Evolutionary conservation across 2,329 filamentous ascomycete species (phyloP).

Genomic region (Trichoderma aggressivum): DNA sequence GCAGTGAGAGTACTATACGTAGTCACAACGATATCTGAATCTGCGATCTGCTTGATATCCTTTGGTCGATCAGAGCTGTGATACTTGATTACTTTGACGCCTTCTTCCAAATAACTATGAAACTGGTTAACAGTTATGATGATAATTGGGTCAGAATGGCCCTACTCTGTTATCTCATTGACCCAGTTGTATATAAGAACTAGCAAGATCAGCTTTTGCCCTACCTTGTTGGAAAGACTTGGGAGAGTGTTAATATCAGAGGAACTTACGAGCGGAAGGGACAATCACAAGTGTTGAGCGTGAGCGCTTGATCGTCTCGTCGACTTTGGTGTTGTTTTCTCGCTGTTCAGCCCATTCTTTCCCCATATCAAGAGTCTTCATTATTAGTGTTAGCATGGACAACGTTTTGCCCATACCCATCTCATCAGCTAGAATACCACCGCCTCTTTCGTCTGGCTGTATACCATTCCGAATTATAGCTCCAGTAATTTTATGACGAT

Average conservation of each 20-base stretch:
- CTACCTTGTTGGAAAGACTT: not conserved
- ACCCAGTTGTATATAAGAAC: slow-evolving; percentile 42
- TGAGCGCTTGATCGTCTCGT: slow-evolving; percentile 23
- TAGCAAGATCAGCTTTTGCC: slow-evolving; percentile 22
- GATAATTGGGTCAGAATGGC: not conserved
- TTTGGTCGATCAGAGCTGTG: slow-evolving; percentile 34
- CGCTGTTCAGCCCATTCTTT: slow-evolving; percentile 33
- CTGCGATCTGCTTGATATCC: slow-evolving; percentile 27
- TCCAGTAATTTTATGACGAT: slow-evolving; percentile 38
- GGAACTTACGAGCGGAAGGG: slow-evolving; percentile 39
- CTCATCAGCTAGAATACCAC: slow-evolving; percentile 56
- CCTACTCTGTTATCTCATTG: slow-evolving; percentile 37
- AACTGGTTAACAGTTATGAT: not conserved
- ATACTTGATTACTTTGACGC: slow-evolving; percentile 34
- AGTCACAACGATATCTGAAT: slow-evolving; percentile 43
- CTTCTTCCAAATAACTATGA: slow-evolving; percentile 32
- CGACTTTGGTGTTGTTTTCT: slow-evolving; percentile 21
- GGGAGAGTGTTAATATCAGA: not conserved
- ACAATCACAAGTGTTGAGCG: slow-evolving; percentile 45
- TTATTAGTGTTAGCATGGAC: slow-evolving; percentile 48
- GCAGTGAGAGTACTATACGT: slow-evolving; percentile 45
- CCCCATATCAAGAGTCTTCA: slow-evolving; percentile 38
- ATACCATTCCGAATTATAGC: slow-evolving; percentile 28
- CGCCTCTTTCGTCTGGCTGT: slow-evolving; percentile 33
- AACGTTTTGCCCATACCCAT: slow-evolving; percentile 61